A percentile compares a stretch with the other conserved stretches of the same genome.
These are phyloP conservation scores for Aspergillus transmontanensis DNA, from an alignment of 2,329 filamentous ascomycete genomes.

Conservation along the genomic window DNA sequence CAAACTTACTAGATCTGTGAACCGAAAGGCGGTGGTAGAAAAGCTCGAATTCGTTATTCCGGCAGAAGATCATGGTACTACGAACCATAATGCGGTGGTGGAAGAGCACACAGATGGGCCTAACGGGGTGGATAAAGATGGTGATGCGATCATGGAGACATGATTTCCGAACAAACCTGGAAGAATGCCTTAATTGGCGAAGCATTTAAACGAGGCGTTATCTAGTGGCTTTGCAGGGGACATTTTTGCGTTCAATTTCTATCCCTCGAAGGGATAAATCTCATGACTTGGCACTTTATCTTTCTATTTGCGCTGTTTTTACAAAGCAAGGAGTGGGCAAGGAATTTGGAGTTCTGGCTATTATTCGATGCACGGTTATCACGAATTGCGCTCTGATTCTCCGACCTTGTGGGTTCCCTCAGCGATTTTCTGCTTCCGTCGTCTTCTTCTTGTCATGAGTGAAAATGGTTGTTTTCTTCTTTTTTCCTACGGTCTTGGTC, in stretches of 20 bases:
- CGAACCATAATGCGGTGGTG: constrained; percentile 18
- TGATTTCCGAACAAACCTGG: constrained; percentile 17
- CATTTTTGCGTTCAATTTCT: constrained; percentile 1
- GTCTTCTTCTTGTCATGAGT: neutral
- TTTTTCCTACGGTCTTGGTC: neutral
- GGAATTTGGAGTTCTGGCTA: constrained; percentile 12
- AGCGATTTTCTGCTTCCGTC: neutral
- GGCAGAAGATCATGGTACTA: constrained; percentile 24
- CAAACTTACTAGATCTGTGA: constrained; percentile 23
- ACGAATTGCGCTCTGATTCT: constrained; percentile 8
- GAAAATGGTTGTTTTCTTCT: neutral
- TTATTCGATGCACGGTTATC: constrained; percentile 5
- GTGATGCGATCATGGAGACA: constrained; percentile 34
- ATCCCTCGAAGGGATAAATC: constrained; percentile 6
- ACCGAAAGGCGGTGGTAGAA: constrained; percentile 27
- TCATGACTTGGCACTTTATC: constrained; percentile 12
- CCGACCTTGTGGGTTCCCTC: neutral
- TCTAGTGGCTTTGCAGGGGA: constrained; percentile 1
- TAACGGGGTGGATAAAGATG: constrained; percentile 32
- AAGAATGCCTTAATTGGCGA: neutral
- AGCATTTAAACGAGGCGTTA: constrained; percentile 8
- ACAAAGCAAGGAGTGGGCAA: constrained; percentile 30
- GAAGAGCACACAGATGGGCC: constrained; percentile 15
- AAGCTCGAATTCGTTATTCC: constrained; percentile 31
- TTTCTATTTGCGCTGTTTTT: constrained; percentile 17